Evolutionary conservation across 1,139 yeast genomes (phyloP).

Genomic region (Hyphopichia khmerensis): DNA sequence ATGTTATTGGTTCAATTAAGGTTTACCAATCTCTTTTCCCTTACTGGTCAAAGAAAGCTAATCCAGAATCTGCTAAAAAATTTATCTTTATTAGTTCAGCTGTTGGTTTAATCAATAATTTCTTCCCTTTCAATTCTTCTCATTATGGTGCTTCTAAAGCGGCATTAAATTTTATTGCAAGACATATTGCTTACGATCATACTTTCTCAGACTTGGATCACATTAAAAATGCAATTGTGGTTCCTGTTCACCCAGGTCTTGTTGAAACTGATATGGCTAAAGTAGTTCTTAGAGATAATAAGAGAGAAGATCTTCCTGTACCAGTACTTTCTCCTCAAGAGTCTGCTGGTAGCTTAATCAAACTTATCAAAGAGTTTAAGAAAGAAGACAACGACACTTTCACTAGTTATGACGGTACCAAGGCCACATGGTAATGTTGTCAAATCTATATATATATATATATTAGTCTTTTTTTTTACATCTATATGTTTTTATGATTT

Average conservation of each 20-base stretch:
- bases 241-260: conserved; percentile 28
- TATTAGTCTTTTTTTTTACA: no score
- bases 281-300: background rate
- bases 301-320: background rate
- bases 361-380: conserved; percentile 5
- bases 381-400: conserved; percentile 9
- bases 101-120: background rate
- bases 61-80: conserved; percentile 8
- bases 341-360: conserved; percentile 5
- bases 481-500: no score
- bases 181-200: conserved; percentile 17
- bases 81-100: conserved; percentile 5
- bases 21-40: conserved; percentile 8
- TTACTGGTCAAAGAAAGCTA: conserved; percentile 8
- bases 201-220: background rate
- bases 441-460: no score
- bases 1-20: conserved; percentile 10
- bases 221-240: conserved; percentile 18
- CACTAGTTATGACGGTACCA: conserved; percentile 9
- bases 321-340: conserved; percentile 6
- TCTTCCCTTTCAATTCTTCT: background rate
- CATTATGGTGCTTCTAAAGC: conserved; percentile 33
- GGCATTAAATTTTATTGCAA: conserved; percentile 24
- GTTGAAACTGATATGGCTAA: conserved; percentile 25
- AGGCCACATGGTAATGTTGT: conserved; percentile 6